Evolutionary conservation across 2,329 filamentous ascomycete species (phyloP), one percentile per base, ranked within the genome.

Genomic region (Fusarium dlaminii): DNA sequence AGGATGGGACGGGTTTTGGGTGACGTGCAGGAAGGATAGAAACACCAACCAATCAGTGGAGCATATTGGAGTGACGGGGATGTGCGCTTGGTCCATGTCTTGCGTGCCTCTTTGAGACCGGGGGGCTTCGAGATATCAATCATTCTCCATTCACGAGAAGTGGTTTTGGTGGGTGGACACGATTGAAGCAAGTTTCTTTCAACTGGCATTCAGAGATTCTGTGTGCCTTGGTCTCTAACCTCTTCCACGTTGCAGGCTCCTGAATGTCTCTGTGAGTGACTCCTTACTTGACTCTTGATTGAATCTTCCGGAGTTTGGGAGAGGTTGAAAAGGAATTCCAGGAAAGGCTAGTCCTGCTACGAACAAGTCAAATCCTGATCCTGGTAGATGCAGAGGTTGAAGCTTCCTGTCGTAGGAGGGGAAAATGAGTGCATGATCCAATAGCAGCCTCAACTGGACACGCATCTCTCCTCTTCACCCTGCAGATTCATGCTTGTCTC

Each of bases 71-170:
- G 42, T 27, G 60, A 75, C 60, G 56, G 69, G 75, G 64, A 66
- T 70, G 56, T 55, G 45, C 73, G 75, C 75, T 77, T 69, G 75
- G 75, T 74, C 75, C 75, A 77, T 32, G 60, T 57, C 71, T 74
- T 74, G 62, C 42, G 68, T 67, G 68, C 61, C 62, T 73, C 27
- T 63, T 51, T 39, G 62, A 49, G 62, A 68, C 68, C 46, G 62
- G 75, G 75, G 69, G 65, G 40, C 43, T 48, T 60, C 39, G n/a
- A 57, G 63, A 68, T 74, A 72, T 74, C 59, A 68, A 64, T 65
- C 62, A 42, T 58, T 67, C 51, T 68, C 36, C 52, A 37, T 57
- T 46, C 45, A 36, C 24, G 49, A 66, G 29, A 57, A 66, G 49
- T 40, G 34, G 29, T 36, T 58, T 36, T 27, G 42, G 42, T 58